Percentiles rank a stretch among this genome's conserved stretches.
These are phyloP conservation scores for Aspergillus felis DNA, from an alignment of 2,329 filamentous ascomycete genomes.

Conservation along the genomic window DNA sequence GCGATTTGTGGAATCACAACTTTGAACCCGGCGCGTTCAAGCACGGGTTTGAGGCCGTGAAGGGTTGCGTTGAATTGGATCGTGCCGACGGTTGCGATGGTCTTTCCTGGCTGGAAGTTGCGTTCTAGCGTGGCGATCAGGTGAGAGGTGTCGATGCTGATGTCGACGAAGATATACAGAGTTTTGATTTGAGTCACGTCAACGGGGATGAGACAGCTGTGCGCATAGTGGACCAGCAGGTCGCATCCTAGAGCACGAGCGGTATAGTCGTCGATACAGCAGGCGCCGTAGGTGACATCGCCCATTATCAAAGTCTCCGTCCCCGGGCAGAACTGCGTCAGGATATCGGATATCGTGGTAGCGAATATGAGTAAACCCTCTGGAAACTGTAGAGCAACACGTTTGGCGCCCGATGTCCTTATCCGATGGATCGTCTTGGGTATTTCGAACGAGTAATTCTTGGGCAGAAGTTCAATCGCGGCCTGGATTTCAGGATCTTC, in stretches of 20 bases:
- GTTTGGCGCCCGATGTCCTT: constrained; percentile 71
- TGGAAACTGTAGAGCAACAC: constrained; percentile 92
- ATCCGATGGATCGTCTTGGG: constrained; percentile 97
- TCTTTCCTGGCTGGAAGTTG: constrained; percentile 82
- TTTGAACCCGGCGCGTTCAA: constrained; percentile 80
- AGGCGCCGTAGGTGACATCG: constrained; percentile 96
- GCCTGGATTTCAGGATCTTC: constrained; percentile 81
- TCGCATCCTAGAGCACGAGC: constrained; percentile 92
- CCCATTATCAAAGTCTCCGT: constrained; percentile 97
- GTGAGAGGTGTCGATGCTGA: constrained; percentile 88
- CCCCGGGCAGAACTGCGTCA: constrained; percentile 88
- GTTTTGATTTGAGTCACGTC: constrained; percentile 97
- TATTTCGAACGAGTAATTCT: constrained; percentile 98
- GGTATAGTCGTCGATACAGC: constrained; percentile 98
- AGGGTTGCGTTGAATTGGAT: constrained; percentile 99
- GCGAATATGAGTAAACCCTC: constrained; percentile 94
- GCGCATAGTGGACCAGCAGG: constrained; percentile 91
- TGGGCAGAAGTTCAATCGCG: constrained; percentile 79
- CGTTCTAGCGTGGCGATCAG: constrained; percentile 80
- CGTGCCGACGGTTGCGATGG: constrained; percentile 87
- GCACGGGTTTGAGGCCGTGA: constrained; percentile 71
- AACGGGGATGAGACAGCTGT: constrained; percentile 93
- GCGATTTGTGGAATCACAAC: constrained; percentile 88
- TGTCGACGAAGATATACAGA: constrained; percentile 96
- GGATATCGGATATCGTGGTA: constrained; percentile 94